A percentile compares a stretch with the other conserved stretches of the same genome.
phyloP scores from a whole-genome alignment of 2,329 filamentous ascomycete species.

The Exophiala spinifera region DNA sequence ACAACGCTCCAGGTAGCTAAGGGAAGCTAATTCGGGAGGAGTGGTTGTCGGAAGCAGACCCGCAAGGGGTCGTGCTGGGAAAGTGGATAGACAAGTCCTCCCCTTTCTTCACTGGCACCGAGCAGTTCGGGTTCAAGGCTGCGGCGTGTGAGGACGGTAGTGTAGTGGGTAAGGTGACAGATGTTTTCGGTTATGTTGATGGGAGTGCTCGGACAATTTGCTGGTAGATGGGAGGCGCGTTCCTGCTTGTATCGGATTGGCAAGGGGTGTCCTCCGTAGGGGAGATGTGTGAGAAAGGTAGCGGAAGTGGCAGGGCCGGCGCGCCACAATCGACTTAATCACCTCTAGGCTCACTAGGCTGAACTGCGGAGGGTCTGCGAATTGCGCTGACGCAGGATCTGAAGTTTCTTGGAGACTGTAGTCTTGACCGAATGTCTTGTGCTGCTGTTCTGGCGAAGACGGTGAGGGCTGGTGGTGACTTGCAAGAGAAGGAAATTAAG shows the following conservation, averaged over 20 bases:
- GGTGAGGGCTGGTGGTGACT: background rate
- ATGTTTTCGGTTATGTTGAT: conserved; percentile 24
- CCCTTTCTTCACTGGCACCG: conserved; percentile 23
- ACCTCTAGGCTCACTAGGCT: background rate
- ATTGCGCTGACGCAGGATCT: background rate
- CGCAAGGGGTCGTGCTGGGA: conserved; percentile 25
- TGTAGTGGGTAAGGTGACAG: conserved; percentile 20
- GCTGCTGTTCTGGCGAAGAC: background rate
- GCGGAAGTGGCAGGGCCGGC: conserved; percentile 5
- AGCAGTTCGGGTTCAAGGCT: conserved; percentile 12
- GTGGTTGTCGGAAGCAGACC: conserved; percentile 21
- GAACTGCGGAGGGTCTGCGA: background rate
- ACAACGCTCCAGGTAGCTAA: conserved; percentile 22
- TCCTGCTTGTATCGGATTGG: conserved; percentile 15
- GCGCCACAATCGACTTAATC: conserved; percentile 1
- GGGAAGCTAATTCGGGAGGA: conserved; percentile 17
- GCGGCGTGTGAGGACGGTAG: conserved; percentile 9
- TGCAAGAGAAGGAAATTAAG: background rate
- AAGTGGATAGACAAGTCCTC: conserved; percentile 24
- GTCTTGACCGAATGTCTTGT: background rate
- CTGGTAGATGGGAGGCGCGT: conserved; percentile 22
- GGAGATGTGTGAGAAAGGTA: conserved; percentile 5
- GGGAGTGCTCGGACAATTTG: conserved; percentile 25
- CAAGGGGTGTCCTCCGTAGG: conserved; percentile 16
- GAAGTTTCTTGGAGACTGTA: background rate